A percentile compares a stretch with the other conserved stretches of the same genome.
Evolutionary conservation across 352 stramenopile species (phyloP).

Genomic region (Phytophthora aleatoria): DNA sequence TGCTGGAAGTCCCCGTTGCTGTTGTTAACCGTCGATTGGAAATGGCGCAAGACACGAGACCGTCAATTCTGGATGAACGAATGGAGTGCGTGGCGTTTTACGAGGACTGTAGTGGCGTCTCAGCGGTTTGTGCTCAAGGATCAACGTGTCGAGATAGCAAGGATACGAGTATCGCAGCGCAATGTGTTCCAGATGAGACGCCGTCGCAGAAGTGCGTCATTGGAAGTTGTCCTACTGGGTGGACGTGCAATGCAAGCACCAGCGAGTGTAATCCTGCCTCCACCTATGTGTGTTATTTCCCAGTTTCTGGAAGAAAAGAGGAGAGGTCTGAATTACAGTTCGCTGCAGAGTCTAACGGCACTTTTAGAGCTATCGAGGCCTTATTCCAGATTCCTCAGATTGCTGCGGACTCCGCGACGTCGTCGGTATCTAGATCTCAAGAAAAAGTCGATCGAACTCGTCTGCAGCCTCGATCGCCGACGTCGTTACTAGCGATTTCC

Average conservation of each 20-base stretch:
- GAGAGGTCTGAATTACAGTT: constrained; percentile 26
- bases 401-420: not conserved
- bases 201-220: constrained; percentile 6
- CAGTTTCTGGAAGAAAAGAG: not conserved
- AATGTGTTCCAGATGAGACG: constrained; percentile 28
- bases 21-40: constrained; percentile 27
- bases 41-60: not conserved
- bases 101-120: constrained; percentile 24
- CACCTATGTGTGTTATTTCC: constrained; percentile 48
- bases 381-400: constrained; percentile 47
- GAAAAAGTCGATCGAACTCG: too few relatives aligned
- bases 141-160: constrained; percentile 30
- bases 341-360: constrained; percentile 23
- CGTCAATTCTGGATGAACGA: not conserved
- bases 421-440: too few relatives aligned
- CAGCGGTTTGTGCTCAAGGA: constrained; percentile 39
- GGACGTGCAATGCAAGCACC: constrained; percentile 30
- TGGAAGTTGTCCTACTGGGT: constrained; percentile 40
- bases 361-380: constrained; percentile 35
- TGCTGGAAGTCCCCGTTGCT: constrained; percentile 20
- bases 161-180: not conserved
- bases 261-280: constrained; percentile 31
- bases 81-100: constrained; percentile 34
- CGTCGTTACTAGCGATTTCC: not conserved
- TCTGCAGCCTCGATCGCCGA: constrained; percentile 9